Conservation (phyloP, 805 yeast species). For the Wickerhamomyces chambardii region DNA sequence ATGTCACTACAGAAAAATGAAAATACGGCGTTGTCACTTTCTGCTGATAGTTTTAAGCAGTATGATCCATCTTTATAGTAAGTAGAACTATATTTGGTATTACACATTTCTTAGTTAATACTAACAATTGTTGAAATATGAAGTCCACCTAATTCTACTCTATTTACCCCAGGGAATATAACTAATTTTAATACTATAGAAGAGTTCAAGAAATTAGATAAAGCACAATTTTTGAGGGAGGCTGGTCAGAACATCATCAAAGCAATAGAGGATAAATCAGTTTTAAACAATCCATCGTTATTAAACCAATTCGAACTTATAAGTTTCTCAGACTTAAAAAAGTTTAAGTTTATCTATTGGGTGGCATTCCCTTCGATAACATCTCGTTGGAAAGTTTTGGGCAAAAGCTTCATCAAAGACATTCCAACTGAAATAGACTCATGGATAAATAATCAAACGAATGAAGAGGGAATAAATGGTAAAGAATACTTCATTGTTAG, state of each 20-base stretch:
- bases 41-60: slow-evolving; percentile 20
- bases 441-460: too few relatives aligned
- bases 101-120: not conserved
- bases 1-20: slow-evolving; percentile 20
- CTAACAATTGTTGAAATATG: not conserved
- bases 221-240: slow-evolving; percentile 41
- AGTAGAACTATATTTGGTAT: not conserved
- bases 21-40: slow-evolving; percentile 17
- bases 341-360: slow-evolving; percentile 88
- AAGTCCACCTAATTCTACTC: slow-evolving; percentile 12
- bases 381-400: slow-evolving; percentile 34
- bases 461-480: too few relatives aligned
- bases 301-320: slow-evolving; percentile 40
- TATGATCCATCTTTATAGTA: slow-evolving; percentile 7
- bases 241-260: slow-evolving; percentile 23
- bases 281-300: slow-evolving; percentile 28
- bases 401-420: slow-evolving; percentile 1
- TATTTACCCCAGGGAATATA: slow-evolving; percentile 29
- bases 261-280: slow-evolving; percentile 23
- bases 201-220: slow-evolving; percentile 67
- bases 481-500: slow-evolving; percentile 20
- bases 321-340: slow-evolving; percentile 82
- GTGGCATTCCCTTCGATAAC: slow-evolving; percentile 64
- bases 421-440: slow-evolving; percentile 5
- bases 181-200: slow-evolving; percentile 77